Percentiles rank a stretch among this genome's conserved stretches.
Evolutionary conservation across 495 filamentous ascomycete genomes (phyloP).

Genomic region (Penicillium pulvis): DNA sequence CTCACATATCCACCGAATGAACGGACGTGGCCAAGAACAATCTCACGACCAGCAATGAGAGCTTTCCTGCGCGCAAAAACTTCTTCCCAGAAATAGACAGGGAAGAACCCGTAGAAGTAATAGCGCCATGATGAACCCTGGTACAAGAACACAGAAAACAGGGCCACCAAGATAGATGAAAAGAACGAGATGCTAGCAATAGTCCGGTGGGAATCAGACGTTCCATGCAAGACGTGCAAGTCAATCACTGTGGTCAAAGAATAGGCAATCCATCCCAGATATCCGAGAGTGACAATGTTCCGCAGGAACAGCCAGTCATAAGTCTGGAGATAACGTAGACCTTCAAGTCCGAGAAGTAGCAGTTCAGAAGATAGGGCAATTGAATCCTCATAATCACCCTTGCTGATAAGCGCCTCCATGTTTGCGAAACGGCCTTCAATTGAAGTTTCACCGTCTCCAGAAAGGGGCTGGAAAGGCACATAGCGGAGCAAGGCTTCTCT

Average conservation of each 20-base stretch:
- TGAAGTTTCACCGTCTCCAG: constrained; percentile 58
- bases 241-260: constrained; percentile 90
- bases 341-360: constrained; percentile 75
- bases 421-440: constrained; percentile 66
- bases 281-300: constrained; percentile 89
- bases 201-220: constrained; percentile 65
- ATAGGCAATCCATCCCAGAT: constrained; percentile 95
- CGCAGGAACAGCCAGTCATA: constrained; percentile 98
- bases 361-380: constrained; percentile 75
- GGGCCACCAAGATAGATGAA: constrained; percentile 67
- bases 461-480: constrained; percentile 65
- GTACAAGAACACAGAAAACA: constrained; percentile 78
- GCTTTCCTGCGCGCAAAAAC: constrained; percentile 79
- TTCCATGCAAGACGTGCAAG: constrained; percentile 80
- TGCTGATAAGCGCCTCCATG: constrained; percentile 68
- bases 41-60: constrained; percentile 64
- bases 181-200: constrained; percentile 64
- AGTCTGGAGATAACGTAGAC: constrained; percentile 91
- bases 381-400: constrained; percentile 67
- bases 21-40: constrained; percentile 67
- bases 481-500: constrained; percentile 73
- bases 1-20: constrained; percentile 55
- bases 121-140: constrained; percentile 83
- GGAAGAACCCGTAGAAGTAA: constrained; percentile 91
- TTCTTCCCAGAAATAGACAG: constrained; percentile 95